phyloP scores from a whole-genome alignment of 2,329 filamentous ascomycete species.

The Calycina herbarum region DNA sequence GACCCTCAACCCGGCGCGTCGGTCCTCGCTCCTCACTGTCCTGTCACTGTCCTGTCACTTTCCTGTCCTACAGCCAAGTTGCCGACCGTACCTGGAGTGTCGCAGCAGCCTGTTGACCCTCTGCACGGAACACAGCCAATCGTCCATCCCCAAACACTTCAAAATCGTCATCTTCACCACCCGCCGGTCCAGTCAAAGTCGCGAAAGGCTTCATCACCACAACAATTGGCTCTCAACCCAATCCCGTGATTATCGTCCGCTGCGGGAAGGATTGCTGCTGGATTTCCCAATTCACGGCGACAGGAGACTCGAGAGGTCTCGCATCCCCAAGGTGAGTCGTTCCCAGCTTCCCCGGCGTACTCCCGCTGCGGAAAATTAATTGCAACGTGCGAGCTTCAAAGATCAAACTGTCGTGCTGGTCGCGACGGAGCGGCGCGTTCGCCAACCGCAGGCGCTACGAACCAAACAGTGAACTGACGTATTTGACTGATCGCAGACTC shows the following conservation, averaged over 20 bases:
- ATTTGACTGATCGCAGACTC: constrained; percentile 5
- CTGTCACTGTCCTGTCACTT: too few relatives aligned
- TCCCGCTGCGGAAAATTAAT: constrained; percentile 27
- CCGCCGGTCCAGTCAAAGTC: constrained; percentile 34
- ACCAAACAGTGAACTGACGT: neutral
- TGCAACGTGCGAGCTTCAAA: constrained; percentile 22
- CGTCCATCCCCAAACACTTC: constrained; percentile 13
- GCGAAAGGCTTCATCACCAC: constrained; percentile 31
- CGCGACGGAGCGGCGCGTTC: constrained; percentile 28
- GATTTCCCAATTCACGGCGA: constrained; percentile 19
- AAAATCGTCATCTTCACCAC: constrained; percentile 20
- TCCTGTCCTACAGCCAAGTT: constrained; percentile 1
- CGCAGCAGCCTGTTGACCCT: constrained; percentile 18
- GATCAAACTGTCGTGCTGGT: neutral
- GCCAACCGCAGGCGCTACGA: neutral
- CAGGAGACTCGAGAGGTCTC: constrained; percentile 23
- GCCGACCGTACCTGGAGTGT: constrained; percentile 14
- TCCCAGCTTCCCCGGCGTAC: constrained; percentile 13
- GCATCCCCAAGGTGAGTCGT: constrained; percentile 34
- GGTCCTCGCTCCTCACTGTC: constrained; percentile 1
- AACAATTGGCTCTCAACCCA: constrained; percentile 33
- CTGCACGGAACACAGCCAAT: constrained; percentile 32
- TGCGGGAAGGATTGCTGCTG: constrained; percentile 35
- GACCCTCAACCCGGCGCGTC: neutral
- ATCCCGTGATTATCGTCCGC: constrained; percentile 35